Evolutionary conservation across 495 filamentous ascomycete species (phyloP), one percentile per base, ranked within the genome.

Genomic region (Lasiosphaeris hirsuta): DNA sequence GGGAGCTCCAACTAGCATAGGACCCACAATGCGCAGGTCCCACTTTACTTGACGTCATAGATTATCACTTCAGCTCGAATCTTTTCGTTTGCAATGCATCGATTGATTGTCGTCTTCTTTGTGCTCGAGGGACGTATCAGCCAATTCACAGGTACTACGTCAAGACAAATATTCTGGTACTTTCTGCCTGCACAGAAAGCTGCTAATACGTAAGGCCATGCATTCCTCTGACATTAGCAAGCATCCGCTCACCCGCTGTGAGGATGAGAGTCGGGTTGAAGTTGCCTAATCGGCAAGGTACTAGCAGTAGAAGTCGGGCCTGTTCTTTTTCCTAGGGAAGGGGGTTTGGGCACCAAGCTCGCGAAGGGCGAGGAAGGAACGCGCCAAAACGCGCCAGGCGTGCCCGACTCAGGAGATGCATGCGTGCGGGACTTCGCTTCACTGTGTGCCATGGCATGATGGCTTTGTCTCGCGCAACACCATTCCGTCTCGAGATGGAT

Each of bases 21-120:
- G 23, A 30, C 23, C 23, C 23, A 30, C 23, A 30, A 30, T 5
- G 23, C 23, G 23, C 7, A 6, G 10, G 47, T 10, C 48, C 40
- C 42, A 57, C 57, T 17, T 44, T 39, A 8, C n/a, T 39, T 60
- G 52, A 66, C 63, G 63, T 66, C 63, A 66, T 66, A 49, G 63
- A 66, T 60, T 35, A 15, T 14, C 45, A 57, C 54, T 14, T 58
- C 54, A 48, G 34, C 48, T 38, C 19, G 30, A 7, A 19, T 19
- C 30, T 13, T 46, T 52, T 23, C 47, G 59, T 58, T 53, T 56
- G 56, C 63, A 52, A 11, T 43, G 51, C 43, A 34, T 42, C 7
- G 9, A 36, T 10, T 36, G 11, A 14, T 17, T 57, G 38, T 38
- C 36, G 50, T n/a, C 50, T 14, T 54, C 42, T 46, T 54, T 59